Conservation (phyloP, 108 stramenopile genomes). For the Asterionellopsis glacialis region DNA sequence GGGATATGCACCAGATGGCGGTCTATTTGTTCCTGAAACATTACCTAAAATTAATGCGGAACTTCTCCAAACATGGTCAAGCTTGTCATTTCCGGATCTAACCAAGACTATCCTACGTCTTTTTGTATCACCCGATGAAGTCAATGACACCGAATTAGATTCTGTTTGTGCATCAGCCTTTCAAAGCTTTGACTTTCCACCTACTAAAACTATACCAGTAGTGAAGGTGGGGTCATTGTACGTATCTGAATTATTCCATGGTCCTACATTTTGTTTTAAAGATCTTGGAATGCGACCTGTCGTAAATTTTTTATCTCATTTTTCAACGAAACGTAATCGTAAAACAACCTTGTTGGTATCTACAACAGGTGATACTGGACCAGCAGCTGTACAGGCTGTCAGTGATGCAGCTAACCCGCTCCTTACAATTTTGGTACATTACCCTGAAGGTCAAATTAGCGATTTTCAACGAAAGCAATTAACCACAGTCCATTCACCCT, state of each 20-base stretch:
- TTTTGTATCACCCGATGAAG: constrained; percentile 49
- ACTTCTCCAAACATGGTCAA: constrained; percentile 43
- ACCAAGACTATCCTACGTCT: constrained; percentile 49
- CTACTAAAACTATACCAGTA: constrained; percentile 26
- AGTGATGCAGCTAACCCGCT: constrained; percentile 47
- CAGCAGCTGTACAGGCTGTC: constrained; percentile 87
- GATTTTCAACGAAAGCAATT: constrained; percentile 85
- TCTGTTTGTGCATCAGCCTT: constrained; percentile 44
- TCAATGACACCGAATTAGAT: constrained; percentile 31
- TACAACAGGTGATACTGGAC: constrained; percentile 90
- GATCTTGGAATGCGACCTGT: constrained; percentile 80
- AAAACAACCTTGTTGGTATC: constrained; percentile 61
- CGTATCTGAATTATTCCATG: constrained; percentile 88
- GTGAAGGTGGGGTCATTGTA: constrained; percentile 32
- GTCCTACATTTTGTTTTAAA: constrained; percentile 91
- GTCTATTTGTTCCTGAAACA: constrained; percentile 73
- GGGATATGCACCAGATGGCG: constrained; percentile 87
- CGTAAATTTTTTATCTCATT: constrained; percentile 56
- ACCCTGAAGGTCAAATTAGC: constrained; percentile 81
- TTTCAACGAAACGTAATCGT: constrained; percentile 46
- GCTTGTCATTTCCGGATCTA: constrained; percentile 53
- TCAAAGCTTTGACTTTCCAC: constrained; percentile 23
- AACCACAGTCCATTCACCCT: constrained; percentile 47
- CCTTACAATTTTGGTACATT: constrained; percentile 72
- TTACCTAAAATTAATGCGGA: constrained; percentile 43